Base-by-base conservation (phyloP, 495 filamentous ascomycete species). In the Bathelium albidoporum region DNA sequence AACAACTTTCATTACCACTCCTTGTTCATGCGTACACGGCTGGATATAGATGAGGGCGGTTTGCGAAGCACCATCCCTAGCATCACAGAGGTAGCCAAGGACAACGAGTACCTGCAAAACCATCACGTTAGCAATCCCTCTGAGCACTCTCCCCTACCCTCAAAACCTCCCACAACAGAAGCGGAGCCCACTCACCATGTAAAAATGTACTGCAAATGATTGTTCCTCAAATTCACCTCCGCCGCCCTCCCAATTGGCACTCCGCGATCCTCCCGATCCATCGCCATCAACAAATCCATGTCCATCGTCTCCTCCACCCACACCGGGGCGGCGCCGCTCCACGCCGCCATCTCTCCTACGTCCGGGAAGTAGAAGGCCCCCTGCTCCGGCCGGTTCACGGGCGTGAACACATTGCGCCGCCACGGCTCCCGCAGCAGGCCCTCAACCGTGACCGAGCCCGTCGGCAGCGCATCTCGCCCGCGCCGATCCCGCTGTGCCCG, bases 351-450 rank as follows among this genome's bases (percentile, higher is more conserved):
- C 79, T 96, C 81, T 69, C 83, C 73, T 52, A 98, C 88, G 73
- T 97, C 95, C 1, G 94, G 93, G 67, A 97, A 98, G 74, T 96
- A 94, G 71, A 94, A 98, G 76, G 89, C 87, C 60, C 85, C 84
- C 63, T 81, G 82, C 65, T 92, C 86, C 0, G 92, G 91, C 64
- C 83, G 78, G 68, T 97, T 98, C 0, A 86, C 85, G 0, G 94
- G 94, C 63, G 94, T 98, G 70, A 98, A 98, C 81, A 91, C 87
- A 71, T 98, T 98, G 82, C 90, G 95, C 81, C 91, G 89, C 86
- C 89, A 95, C 32, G 95, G 93, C 77, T 91, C 84, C 61, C 94
- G 76, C 71, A 98, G 73, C 71, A 98, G 71, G 2, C 94, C 94
- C 72, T 95, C 85, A 1, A 97, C 84, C 7, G 79, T 82, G 2